Base-by-base conservation (phyloP, 2,329 filamentous ascomycete species). In the Trichoderma breve region DNA sequence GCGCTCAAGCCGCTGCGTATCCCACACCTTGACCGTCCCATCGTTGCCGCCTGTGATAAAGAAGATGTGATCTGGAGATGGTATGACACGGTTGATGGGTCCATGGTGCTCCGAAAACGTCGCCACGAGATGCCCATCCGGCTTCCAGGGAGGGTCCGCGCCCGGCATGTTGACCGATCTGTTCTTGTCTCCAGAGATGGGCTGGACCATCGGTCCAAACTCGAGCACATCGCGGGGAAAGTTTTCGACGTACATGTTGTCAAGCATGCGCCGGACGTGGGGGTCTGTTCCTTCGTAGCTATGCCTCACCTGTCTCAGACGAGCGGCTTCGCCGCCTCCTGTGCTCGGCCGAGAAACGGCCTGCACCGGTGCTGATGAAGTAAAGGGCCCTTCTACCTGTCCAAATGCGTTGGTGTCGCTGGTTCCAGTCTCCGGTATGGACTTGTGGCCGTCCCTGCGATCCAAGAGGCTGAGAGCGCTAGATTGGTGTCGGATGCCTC, bases 21-120 rank as follows among this genome's bases (percentile, higher is more conserved):
- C 96, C 96, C 96, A 99, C 6, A 99, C 88, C 78, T 93, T 97
- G 71, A 98, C 93, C 7, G 89, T 90, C 3, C 96, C 93, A 81
- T 99, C 96, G 77, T 97, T 93, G 11, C 95, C 95, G 7, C 91
- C 95, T 1, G 96, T 98, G 71, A 98, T 87, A 81, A 99, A 99
- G 83, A 99, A 99, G 5, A 91, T 84, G 79, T 99, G 95, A 78
- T 99, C 96, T 0, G 95, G 94, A 2, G 96, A 91, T 8, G 94
- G 89, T 2, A 92, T 86, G 12, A 98, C 89, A 11, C 95, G 90
- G 77, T 92, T 97, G 74, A 98, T 89, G 8, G 93, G 89, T 0
- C 90, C 93, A 32, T 87, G 90, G 79, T 99, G 96, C 79, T 99
- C 96, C 1, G 93, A 90, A 78, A 98, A 94, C 1, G 93, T 93